Base-by-base conservation (phyloP, 176 grass and related monocot genomes). In the Echinochloa phyllopogon region DNA sequence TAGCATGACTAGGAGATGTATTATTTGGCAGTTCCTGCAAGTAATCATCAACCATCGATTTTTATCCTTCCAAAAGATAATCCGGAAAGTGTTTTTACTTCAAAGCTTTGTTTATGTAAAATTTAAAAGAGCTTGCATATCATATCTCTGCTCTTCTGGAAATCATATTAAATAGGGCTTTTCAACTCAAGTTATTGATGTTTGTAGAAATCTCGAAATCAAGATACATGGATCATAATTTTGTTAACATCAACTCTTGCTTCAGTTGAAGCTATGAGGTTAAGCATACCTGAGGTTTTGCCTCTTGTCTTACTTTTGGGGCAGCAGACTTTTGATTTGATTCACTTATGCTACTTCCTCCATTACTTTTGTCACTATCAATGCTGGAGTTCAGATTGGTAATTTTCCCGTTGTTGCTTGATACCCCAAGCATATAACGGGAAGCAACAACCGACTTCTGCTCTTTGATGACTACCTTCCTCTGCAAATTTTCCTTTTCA, bases 371-470 rank as follows among this genome's bases (percentile, higher is more conserved):
- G 14, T 96, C 89, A 59, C 82, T 85, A 42, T 88, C 79, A 67
- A 77, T 83, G 84, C 85, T 93, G 12, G 81, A 88, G 48, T 99
- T 89, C 12, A 87, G 83, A 85, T 63, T 82, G 49, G 59, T 85
- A 65, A 50, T 82, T 86, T 91, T 98, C 3, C 84, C 79, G 11
- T 82, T 92, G 74, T 80, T 95, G 75, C 91, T 94, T 62, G 89
- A 94, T 82, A 96, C 75, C 62, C 94, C 93, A 80, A 94, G 89
- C 97, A 99, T 90, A 67, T 98, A 98, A 38, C 96, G 91, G 71
- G 96, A 98, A 87, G 93, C 87, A 76, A 95, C 91, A 37, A 76
- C 77, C 0, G 73, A 81, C 90, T 92, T 98, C 85, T 98, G 90
- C 77, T 98, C 93, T 89, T 95, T 98, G 16, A 98, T 94, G 38